These are phyloP conservation scores for Flagelloscypha sp. DNA, from an alignment of 768 basidiomycete genomes.

Conservation along the genomic window DNA sequence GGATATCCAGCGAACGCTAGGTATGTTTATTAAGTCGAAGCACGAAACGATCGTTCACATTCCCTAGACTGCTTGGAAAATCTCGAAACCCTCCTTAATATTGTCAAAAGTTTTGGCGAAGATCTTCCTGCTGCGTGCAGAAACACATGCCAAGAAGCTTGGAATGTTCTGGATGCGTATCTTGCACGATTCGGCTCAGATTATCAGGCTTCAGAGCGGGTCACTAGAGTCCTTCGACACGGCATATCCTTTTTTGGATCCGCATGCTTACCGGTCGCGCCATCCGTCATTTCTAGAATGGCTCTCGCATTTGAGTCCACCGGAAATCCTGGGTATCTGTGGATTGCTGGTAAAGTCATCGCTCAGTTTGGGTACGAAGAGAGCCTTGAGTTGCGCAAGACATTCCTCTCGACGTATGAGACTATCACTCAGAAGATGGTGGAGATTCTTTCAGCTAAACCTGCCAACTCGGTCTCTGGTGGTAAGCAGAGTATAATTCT, in stretches of 20 bases:
- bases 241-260: constrained; percentile 76
- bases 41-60: no score
- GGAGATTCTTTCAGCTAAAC: constrained; percentile 55
- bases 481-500: constrained; percentile 42
- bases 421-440: constrained; percentile 65
- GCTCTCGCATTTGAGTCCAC: constrained; percentile 68
- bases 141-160: constrained; percentile 71
- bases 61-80: constrained; percentile 78
- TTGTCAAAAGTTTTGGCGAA: constrained; percentile 76
- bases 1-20: constrained; percentile 64
- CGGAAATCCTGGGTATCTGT: constrained; percentile 80
- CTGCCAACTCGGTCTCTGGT: constrained; percentile 75
- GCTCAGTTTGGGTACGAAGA: constrained; percentile 65
- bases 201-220: constrained; percentile 72
- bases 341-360: constrained; percentile 89
- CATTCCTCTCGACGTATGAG: constrained; percentile 66
- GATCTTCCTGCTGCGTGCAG: constrained; percentile 75
- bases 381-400: constrained; percentile 41
- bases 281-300: constrained; percentile 70
- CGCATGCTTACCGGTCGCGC: constrained; percentile 56
- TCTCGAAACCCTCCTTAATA: constrained; percentile 82
- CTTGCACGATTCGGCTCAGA: constrained; percentile 70
- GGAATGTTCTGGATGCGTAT: constrained; percentile 76
- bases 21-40: constrained; percentile 21
- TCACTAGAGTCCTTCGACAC: constrained; percentile 76